These are phyloP conservation scores for Xylaria bambusicola DNA, from an alignment of 495 filamentous ascomycete genomes.

Conservation along the genomic window DNA sequence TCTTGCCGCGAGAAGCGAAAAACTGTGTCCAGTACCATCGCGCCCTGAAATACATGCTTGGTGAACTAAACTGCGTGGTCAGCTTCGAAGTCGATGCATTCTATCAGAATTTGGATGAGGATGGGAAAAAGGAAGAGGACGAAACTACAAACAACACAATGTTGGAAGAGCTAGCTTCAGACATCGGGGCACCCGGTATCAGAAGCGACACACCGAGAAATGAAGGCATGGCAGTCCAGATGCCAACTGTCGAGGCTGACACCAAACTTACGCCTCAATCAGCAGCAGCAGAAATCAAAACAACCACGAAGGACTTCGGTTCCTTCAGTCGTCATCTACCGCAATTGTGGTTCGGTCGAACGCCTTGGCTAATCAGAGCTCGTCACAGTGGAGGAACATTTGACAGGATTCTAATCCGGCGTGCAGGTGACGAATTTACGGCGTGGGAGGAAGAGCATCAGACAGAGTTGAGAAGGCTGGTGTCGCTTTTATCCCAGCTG, in stretches of 20 bases:
- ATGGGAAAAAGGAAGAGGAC: background rate
- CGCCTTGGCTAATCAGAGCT: background rate
- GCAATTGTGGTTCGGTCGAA: background rate
- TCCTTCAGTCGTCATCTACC: background rate
- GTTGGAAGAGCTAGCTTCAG: background rate
- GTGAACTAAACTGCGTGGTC: background rate
- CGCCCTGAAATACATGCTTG: background rate
- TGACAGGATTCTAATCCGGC: background rate
- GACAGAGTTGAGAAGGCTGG: background rate
- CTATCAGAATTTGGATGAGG: background rate
- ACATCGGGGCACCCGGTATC: background rate
- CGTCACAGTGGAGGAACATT: background rate
- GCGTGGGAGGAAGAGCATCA: background rate
- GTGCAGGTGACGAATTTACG: background rate
- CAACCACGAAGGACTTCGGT: too few relatives aligned
- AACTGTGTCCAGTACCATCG: background rate
- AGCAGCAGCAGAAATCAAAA: background rate
- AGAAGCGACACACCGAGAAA: background rate
- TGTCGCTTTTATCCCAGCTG: slow-evolving; percentile 1
- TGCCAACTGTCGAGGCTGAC: background rate
- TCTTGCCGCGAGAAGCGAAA: background rate
- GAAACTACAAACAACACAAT: background rate
- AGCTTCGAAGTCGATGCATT: background rate
- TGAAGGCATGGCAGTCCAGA: too few relatives aligned
- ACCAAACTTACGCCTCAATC: background rate